phyloP scores from a whole-genome alignment of 1,284 basidiomycete species.

The Melampsora larici-populina region DNA sequence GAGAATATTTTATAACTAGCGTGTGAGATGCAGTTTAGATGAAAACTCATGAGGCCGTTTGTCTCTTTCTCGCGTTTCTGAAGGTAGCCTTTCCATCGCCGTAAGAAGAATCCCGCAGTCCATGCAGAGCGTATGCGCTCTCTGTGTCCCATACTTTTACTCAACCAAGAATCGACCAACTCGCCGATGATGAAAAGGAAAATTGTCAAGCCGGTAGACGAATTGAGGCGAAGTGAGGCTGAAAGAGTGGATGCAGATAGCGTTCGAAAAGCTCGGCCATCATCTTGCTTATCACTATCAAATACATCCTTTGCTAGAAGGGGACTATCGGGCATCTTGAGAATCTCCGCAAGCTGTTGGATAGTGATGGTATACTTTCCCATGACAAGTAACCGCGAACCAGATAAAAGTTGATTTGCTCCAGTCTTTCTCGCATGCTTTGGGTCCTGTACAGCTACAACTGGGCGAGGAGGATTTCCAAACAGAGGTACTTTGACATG shows the following conservation, averaged over 20 bases:
- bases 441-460: too few relatives aligned
- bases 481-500: constrained; percentile 15
- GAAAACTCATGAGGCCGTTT: constrained; percentile 1
- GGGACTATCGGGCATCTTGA: not conserved
- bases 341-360: not conserved
- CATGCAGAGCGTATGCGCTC: not conserved
- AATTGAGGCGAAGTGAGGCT: not conserved
- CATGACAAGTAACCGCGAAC: not conserved
- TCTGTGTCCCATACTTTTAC: not conserved
- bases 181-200: constrained; percentile 14
- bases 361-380: constrained; percentile 19
- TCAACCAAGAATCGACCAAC: constrained; percentile 13
- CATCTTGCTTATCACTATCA: too few relatives aligned
- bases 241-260: not conserved
- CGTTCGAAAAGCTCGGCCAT: too few relatives aligned
- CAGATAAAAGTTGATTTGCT: too few relatives aligned
- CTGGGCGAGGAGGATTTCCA: not conserved
- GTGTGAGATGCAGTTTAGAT: constrained; percentile 6
- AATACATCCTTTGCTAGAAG: too few relatives aligned
- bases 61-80: too few relatives aligned
- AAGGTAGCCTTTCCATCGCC: too few relatives aligned
- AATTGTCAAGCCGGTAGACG: not conserved
- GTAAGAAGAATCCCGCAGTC: too few relatives aligned
- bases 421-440: too few relatives aligned
- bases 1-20: constrained; percentile 20